Evolutionary conservation across 495 filamentous ascomycete genomes (phyloP).

Genomic region (Penicillium pulvis): DNA sequence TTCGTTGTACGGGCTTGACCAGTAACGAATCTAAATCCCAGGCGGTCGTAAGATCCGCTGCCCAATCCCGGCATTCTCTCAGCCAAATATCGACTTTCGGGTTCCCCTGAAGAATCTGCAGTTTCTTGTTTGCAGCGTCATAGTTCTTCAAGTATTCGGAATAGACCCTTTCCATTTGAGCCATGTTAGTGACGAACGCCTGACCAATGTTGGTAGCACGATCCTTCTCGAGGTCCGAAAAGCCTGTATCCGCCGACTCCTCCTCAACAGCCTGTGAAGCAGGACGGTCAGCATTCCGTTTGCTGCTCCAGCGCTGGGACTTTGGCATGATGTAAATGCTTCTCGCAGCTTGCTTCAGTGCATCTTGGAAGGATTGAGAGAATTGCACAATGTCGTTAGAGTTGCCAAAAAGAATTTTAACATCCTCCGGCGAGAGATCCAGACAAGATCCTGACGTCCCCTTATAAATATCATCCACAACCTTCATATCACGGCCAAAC

Average conservation of each 20-base stretch:
- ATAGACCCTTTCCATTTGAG: conserved; percentile 81
- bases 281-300: conserved; percentile 46
- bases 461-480: conserved; percentile 95
- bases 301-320: conserved; percentile 57
- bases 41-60: conserved; percentile 83
- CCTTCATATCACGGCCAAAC: conserved; percentile 91
- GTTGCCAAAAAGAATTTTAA: conserved; percentile 87
- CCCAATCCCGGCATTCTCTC: conserved; percentile 84
- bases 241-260: conserved; percentile 38
- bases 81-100: conserved; percentile 85
- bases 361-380: conserved; percentile 72
- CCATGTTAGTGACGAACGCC: conserved; percentile 72
- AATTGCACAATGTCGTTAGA: conserved; percentile 84
- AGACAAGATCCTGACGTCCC: conserved; percentile 84
- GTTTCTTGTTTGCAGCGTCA: conserved; percentile 76
- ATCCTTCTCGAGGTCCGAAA: conserved; percentile 70
- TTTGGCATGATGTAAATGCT: conserved; percentile 70
- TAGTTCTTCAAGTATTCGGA: conserved; percentile 84
- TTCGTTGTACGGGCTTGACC: conserved; percentile 92
- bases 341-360: conserved; percentile 74
- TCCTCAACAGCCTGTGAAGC: conserved; percentile 22
- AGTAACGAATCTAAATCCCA: conserved; percentile 94
- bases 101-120: conserved; percentile 70
- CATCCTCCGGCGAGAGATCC: conserved; percentile 77
- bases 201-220: conserved; percentile 73